Percentiles rank a stretch among this genome's conserved stretches.
Conservation (phyloP, 805 yeast species). For the Komagataella phaffii region DNA sequence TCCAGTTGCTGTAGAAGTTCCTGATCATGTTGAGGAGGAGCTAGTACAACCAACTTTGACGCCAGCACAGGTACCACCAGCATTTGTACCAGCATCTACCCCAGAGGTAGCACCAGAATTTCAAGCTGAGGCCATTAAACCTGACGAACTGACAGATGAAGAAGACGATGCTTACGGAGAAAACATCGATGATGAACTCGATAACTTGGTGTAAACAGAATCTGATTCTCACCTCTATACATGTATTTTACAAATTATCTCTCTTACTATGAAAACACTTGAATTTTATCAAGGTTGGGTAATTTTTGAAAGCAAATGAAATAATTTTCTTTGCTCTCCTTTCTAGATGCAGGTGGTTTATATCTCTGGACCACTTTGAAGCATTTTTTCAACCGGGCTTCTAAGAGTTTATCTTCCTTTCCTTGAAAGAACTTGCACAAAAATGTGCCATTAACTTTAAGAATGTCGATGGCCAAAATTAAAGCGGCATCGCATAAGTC, state of each 20-base stretch:
- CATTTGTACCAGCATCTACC: neutral
- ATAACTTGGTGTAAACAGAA: neutral
- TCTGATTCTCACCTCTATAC: neutral
- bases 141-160: neutral
- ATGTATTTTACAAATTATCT: constrained; percentile 1
- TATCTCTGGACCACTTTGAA: constrained; percentile 53
- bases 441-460: constrained; percentile 57
- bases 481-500: constrained; percentile 88
- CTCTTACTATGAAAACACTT: constrained; percentile 20
- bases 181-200: neutral
- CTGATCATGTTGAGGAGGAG: neutral
- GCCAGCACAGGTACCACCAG: neutral
- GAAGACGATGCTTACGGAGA: neutral
- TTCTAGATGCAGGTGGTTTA: constrained; percentile 75
- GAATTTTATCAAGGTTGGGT: constrained; percentile 23
- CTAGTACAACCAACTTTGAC: neutral
- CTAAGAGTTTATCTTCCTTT: constrained; percentile 55
- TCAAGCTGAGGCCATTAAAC: neutral
- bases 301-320: constrained; percentile 52
- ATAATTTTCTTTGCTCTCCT: constrained; percentile 73
- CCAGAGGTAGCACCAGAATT: neutral
- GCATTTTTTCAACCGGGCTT: constrained; percentile 37
- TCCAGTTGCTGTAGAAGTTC: neutral
- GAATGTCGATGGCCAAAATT: constrained; percentile 55
- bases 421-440: constrained; percentile 85